Base-by-base conservation (phyloP, 495 filamentous ascomycete species). In the Penicillium roqueforti region DNA sequence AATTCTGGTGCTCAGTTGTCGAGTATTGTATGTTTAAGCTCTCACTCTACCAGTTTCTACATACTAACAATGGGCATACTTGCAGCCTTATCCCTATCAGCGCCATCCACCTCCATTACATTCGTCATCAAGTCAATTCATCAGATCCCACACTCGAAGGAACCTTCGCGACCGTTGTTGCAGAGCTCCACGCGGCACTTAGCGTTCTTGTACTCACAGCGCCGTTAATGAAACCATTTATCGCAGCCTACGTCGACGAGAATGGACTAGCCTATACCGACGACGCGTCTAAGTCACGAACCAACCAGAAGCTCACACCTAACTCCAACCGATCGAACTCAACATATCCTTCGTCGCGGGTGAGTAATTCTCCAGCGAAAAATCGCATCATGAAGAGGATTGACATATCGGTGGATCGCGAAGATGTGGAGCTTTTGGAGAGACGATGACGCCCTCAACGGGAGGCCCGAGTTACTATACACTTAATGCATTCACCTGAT, bases 221-320 rank as follows among this genome's bases (percentile, higher is more conserved):
- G n/a, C 61, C 66, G 4, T 59, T 65, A 0, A 50, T 78, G 16
- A 73, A 70, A 38, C 66, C 69, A 9, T 75, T 77, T 36, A 62
- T 76, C 29, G 64, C 68, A 0, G 70, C 73, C 13, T 68, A 64
- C 20, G 61, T 66, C 25, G 58, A 66, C 13, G 58, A 63, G 11
- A 31, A 67, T n/a, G 72, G 72, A 10, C 16, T 68, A 1, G 60
- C 65, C 5, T 68, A 65, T 19, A 68, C 60, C 13, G 56, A 63
- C 18, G 46, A 54, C 10, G 39, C 46, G 4, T 49, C 55, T 8
- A 48, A 52, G 10, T 37, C 49, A n/a, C 23, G 37, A 26, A 53
- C 20, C 34, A 32, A 39, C 11, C 13, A 28, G 0, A 28, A 51
- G 13, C 20, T 47, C 28, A 18, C 48, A 14, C 20, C 22, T 9